Percentiles rank a stretch among this genome's conserved stretches.
phyloP scores from a whole-genome alignment of 2,329 filamentous ascomycete species.

The Blastomyces gilchristii region DNA sequence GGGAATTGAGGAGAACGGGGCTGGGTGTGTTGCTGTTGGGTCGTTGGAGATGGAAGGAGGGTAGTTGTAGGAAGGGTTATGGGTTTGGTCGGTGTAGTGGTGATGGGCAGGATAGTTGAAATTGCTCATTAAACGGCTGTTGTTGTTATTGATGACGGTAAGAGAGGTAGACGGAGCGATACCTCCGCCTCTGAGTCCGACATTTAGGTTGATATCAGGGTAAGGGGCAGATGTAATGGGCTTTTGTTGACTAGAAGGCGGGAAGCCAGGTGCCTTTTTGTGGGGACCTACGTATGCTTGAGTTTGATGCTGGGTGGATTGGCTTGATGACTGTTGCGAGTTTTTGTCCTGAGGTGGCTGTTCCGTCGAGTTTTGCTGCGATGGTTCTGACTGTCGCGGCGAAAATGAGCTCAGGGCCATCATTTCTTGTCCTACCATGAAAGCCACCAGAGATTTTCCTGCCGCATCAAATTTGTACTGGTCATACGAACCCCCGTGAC shows the following conservation, averaged over 20 bases:
- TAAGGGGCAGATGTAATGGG: not conserved
- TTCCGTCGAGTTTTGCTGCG: not conserved
- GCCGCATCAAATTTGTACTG: constrained; percentile 31
- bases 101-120: not conserved
- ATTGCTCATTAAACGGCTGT: not conserved
- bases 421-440: constrained; percentile 33
- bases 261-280: not conserved
- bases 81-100: not conserved
- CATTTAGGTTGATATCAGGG: not conserved
- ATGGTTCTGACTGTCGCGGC: not conserved
- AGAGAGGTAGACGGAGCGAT: not conserved
- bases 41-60: not conserved
- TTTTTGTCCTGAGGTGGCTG: not conserved
- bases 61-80: not conserved
- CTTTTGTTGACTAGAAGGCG: not conserved
- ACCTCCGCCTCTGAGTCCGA: not conserved
- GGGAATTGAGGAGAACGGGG: constrained; percentile 10
- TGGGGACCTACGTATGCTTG: constrained; percentile 2
- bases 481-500: constrained; percentile 23
- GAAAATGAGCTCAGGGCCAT: constrained; percentile 23
- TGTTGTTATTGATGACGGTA: not conserved
- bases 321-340: not conserved
- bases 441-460: constrained; percentile 29
- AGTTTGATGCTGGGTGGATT: not conserved
- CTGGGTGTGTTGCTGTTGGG: constrained; percentile 10